phyloP scores from a whole-genome alignment of 306 rosid genomes.

The Inga oerstediana region DNA sequence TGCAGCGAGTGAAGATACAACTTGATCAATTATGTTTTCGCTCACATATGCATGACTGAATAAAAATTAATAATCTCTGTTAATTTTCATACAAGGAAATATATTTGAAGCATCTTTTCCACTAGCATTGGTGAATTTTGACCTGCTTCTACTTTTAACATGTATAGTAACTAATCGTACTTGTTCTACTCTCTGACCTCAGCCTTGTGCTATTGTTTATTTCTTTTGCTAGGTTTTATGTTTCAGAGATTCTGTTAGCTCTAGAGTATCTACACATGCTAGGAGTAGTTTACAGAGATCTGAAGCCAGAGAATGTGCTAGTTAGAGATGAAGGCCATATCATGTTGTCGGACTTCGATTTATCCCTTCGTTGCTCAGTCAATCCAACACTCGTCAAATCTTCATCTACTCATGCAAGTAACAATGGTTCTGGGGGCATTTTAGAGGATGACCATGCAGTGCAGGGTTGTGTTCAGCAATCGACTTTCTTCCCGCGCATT shows the following conservation, averaged over 20 bases:
- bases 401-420: conserved; percentile 48
- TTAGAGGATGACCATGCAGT: conserved; percentile 54
- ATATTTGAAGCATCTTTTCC: background rate
- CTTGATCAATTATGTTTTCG: background rate
- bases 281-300: conserved; percentile 88
- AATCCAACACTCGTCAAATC: conserved; percentile 83
- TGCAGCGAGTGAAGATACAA: background rate
- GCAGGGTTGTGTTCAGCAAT: conserved; percentile 56
- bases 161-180: background rate
- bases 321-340: conserved; percentile 90
- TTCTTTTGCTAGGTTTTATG: conserved; percentile 66
- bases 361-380: conserved; percentile 90
- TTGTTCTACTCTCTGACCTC: background rate
- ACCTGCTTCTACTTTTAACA: background rate
- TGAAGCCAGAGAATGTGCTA: conserved; percentile 89
- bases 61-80: background rate
- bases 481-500: conserved; percentile 75
- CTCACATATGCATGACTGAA: background rate
- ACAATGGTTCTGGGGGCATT: conserved; percentile 25
- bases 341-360: conserved; percentile 92
- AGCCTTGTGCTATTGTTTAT: conserved; percentile 14
- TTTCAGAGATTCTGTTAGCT: conserved; percentile 76
- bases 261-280: conserved; percentile 95
- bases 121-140: background rate
- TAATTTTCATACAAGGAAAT: background rate